Evolutionary conservation across 352 stramenopile genomes (phyloP).

Genomic region (Pythium rhizo-oryzae): DNA sequence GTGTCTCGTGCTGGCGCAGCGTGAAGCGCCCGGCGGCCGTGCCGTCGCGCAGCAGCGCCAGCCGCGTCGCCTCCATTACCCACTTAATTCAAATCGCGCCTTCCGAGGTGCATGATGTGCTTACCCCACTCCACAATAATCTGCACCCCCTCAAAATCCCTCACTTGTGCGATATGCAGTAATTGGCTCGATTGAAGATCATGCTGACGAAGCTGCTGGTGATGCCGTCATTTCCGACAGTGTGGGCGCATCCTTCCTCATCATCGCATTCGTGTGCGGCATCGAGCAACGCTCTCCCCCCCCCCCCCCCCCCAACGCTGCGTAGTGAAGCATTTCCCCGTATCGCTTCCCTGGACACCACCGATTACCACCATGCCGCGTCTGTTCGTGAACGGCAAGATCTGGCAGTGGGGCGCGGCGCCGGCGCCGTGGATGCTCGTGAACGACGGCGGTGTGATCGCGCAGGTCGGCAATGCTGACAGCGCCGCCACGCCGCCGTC

Average conservation of each 20-base stretch:
- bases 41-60: constrained; percentile 58
- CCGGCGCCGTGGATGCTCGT: constrained; percentile 64
- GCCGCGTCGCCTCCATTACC: constrained; percentile 14
- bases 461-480: constrained; percentile 36
- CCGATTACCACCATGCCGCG: constrained; percentile 16
- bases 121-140: constrained; percentile 3
- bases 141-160: neutral
- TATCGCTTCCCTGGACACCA: no score
- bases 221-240: constrained; percentile 1
- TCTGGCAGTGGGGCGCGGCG: constrained; percentile 61
- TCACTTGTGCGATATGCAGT: constrained; percentile 1
- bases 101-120: neutral
- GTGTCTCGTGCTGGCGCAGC: constrained; percentile 48
- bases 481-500: constrained; percentile 4
- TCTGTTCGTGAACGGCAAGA: constrained; percentile 62
- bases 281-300: neutral
- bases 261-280: constrained; percentile 8
- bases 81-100: no score
- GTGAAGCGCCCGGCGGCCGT: constrained; percentile 52
- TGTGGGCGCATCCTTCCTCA: constrained; percentile 1
- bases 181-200: constrained; percentile 4
- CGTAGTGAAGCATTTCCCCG: neutral
- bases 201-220: neutral
- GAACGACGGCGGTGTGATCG: constrained; percentile 45
- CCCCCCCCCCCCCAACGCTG: neutral